A percentile compares a stretch with the other conserved stretches of the same genome.
These are phyloP conservation scores for Vitis rupestris DNA, from an alignment of 164 flowering plant genomes.

Conservation along the genomic window DNA sequence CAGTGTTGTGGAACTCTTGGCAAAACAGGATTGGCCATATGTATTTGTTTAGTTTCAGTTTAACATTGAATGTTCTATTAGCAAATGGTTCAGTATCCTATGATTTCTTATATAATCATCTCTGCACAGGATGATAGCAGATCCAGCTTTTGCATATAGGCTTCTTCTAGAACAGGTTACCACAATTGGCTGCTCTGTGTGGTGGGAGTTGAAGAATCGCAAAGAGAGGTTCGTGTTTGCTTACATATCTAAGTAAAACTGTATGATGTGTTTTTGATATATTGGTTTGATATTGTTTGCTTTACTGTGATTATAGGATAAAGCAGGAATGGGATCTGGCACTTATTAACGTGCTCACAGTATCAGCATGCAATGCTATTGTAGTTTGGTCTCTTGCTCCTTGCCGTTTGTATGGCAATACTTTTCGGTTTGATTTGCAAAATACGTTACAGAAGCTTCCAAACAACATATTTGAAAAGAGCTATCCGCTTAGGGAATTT, in stretches of 20 bases:
- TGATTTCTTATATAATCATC: constrained; percentile 6
- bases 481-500: constrained; percentile 85
- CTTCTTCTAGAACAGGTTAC: too few relatives aligned
- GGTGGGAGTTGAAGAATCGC: too few relatives aligned
- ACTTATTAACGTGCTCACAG: constrained; percentile 84
- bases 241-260: too few relatives aligned
- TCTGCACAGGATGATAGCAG: too few relatives aligned
- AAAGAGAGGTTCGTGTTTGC: too few relatives aligned
- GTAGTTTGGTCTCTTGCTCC: constrained; percentile 98
- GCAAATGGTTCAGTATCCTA: neutral
- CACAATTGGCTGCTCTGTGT: too few relatives aligned
- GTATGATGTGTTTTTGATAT: too few relatives aligned
- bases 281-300: too few relatives aligned
- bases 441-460: constrained; percentile 97
- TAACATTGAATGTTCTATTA: neutral
- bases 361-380: constrained; percentile 77
- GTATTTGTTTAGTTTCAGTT: neutral
- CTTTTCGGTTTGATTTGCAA: constrained; percentile 86
- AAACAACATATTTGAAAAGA: constrained; percentile 90
- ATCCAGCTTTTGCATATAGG: too few relatives aligned
- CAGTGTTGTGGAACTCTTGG: too few relatives aligned
- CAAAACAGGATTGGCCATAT: too few relatives aligned
- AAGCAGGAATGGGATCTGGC: constrained; percentile 99
- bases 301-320: constrained; percentile 61
- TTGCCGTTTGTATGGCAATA: constrained; percentile 93